Conservation (phyloP, 768 basidiomycete genomes). For the Boletus fagicola region DNA sequence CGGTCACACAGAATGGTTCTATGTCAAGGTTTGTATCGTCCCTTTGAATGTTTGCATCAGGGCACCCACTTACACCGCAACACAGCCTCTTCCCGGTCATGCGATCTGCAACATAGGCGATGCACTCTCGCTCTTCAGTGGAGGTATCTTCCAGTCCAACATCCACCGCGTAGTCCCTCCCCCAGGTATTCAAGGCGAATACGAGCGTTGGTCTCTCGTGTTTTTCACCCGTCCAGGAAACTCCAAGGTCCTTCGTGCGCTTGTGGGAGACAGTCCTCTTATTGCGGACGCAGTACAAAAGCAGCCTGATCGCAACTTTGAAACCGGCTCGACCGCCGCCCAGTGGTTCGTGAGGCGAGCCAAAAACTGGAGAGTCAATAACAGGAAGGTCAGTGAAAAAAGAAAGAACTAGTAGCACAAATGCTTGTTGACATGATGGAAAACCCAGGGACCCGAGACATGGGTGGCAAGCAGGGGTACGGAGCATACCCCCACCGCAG, state of each 20-base stretch:
- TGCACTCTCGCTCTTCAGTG: slow-evolving; percentile 59
- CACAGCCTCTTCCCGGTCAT: slow-evolving; percentile 51
- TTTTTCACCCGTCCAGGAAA: slow-evolving; percentile 67
- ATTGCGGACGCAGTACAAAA: slow-evolving; percentile 45
- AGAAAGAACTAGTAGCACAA: background rate
- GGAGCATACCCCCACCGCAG: slow-evolving; percentile 26
- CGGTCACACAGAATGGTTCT: slow-evolving; percentile 62
- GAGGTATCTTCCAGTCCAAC: slow-evolving; percentile 62
- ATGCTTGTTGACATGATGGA: background rate
- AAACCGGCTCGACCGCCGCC: slow-evolving; percentile 36
- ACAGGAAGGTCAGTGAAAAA: slow-evolving; percentile 37
- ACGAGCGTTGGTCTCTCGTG: slow-evolving; percentile 64
- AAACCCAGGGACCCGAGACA: slow-evolving; percentile 32
- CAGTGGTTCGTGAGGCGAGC: slow-evolving; percentile 44
- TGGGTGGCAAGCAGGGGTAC: slow-evolving; percentile 32
- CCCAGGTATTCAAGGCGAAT: slow-evolving; percentile 51
- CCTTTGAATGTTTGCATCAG: background rate
- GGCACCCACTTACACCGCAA: background rate
- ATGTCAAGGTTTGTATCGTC: slow-evolving; percentile 48
- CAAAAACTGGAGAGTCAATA: slow-evolving; percentile 41
- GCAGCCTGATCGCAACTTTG: slow-evolving; percentile 37
- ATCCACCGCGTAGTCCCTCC: slow-evolving; percentile 65
- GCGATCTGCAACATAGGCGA: slow-evolving; percentile 65
- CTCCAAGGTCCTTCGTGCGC: slow-evolving; percentile 47
- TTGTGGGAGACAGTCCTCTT: slow-evolving; percentile 48